A percentile compares a stretch with the other conserved stretches of the same genome.
Conservation (phyloP, 805 yeast species). For the Saccharomycopsis fodiens region DNA sequence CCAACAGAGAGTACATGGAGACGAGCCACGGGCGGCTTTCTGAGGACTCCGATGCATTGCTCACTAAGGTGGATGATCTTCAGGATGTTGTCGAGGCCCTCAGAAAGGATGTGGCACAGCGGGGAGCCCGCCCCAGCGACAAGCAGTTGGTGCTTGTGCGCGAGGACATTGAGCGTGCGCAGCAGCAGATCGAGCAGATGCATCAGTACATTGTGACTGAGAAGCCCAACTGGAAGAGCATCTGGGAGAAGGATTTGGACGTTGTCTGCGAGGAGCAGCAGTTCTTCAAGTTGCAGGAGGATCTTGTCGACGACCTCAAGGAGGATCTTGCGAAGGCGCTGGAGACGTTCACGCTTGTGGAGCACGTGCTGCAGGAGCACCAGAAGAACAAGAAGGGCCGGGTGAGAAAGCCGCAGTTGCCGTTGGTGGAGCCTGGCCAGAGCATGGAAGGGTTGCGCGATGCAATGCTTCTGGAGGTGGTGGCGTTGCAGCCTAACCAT, state of each 20-base stretch:
- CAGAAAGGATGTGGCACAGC: conserved; percentile 82
- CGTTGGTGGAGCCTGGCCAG: conserved; percentile 56
- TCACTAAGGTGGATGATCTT: conserved; percentile 80
- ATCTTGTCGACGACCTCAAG: conserved; percentile 64
- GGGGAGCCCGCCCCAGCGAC: conserved; percentile 77
- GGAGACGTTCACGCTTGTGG: conserved; percentile 77
- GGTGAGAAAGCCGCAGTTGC: conserved; percentile 25
- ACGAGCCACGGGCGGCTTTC: conserved; percentile 67
- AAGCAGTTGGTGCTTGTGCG: conserved; percentile 62
- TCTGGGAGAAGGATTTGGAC: conserved; percentile 89
- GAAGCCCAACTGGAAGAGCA: conserved; percentile 78
- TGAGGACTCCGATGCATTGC: conserved; percentile 62
- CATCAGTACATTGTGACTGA: conserved; percentile 58
- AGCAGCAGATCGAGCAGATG: conserved; percentile 43
- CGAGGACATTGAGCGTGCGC: conserved; percentile 58
- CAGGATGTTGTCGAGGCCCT: conserved; percentile 88
- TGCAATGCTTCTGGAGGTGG: conserved; percentile 75
- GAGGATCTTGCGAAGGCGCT: conserved; percentile 76
- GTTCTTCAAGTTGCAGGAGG: conserved; percentile 83
- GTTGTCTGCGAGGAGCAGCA: conserved; percentile 92
- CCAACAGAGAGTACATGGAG: conserved; percentile 55
- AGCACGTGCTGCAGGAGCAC: conserved; percentile 74
- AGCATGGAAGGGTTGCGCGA: conserved; percentile 55
- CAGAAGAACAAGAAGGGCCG: conserved; percentile 29
- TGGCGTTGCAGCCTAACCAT: conserved; percentile 74